Base-by-base conservation (phyloP, 371 early-diverging fungal genomes). In the Mucor sp. region DNA sequence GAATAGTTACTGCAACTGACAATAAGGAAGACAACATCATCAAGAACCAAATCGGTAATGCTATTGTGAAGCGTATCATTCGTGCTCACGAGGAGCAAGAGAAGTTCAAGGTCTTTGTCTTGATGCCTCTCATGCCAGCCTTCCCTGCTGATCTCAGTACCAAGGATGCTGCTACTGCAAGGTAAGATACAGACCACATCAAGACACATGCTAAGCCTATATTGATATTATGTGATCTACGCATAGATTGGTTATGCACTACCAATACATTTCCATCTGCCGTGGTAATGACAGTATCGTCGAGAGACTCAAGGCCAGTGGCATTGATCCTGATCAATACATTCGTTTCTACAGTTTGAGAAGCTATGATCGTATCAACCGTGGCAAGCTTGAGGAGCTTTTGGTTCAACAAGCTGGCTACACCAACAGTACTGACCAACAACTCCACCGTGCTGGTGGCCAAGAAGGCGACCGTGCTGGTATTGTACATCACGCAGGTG, bases 81-180 rank as follows among this genome's bases (percentile, higher is more conserved):
- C 83, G 86, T 32, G 98, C 98, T 11, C 86, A 93, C 61, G 67
- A 81, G 56, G 84, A 89, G 8, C 76, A 79, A 7, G 82, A 86
- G n/a, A 85, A 87, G 50, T 97, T 96, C 83, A 88, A 90, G 43
- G 92, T 95, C 21, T 90, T 94, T 72, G 91, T 98, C 37, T 70
- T 97, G 35, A 93, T 97, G 85, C 98, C 98, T 12, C 78, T 96
- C 59, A 89, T 95, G 85, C 98, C 98, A 19, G 96, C 95, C 15
- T 97, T 97, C 76, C 93, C 93, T 59, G 92, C 90, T 56, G 95
- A 93, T 66, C 76, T 97, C 33, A 83, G 81, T 60, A 86, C 91
- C 3, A 87, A 88, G 33, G 90, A 88, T 33, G 97, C 94, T 2
- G 91, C 89, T 14, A 93, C 92, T 28, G 84, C 91, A 19, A 83